A percentile compares a stretch with the other conserved stretches of the same genome.
Evolutionary conservation across 768 basidiomycete species (phyloP).

Genomic region (Paxillus involutus): DNA sequence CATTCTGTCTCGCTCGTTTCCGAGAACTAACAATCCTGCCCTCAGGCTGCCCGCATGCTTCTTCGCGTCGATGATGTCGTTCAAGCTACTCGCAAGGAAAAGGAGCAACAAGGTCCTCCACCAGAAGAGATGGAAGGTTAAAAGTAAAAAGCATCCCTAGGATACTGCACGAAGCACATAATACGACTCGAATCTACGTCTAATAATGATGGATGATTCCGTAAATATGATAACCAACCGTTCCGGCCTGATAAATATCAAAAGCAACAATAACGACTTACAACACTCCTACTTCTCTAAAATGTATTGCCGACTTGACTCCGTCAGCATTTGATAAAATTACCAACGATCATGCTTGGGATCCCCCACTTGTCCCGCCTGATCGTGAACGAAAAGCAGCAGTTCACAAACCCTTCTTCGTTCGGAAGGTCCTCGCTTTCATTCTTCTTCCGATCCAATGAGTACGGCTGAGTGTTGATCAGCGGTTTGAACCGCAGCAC

Average conservation of each 20-base stretch:
- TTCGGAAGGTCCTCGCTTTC: conserved; percentile 30
- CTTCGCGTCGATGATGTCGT: conserved; percentile 94
- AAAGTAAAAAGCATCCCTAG: neutral
- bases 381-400: conserved; percentile 91
- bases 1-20: neutral
- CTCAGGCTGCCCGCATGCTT: conserved; percentile 82
- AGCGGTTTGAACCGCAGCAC: conserved; percentile 79
- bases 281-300: neutral
- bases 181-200: neutral
- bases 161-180: neutral
- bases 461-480: conserved; percentile 40
- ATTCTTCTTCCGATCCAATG: conserved; percentile 30
- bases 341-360: conserved; percentile 88
- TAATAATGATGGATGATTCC: conserved; percentile 1
- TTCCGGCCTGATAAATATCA: conserved; percentile 5
- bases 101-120: conserved; percentile 48
- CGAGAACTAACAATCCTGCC: neutral
- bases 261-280: conserved; percentile 1
- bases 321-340: conserved; percentile 70
- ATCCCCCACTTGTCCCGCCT: conserved; percentile 83
- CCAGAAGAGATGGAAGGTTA: conserved; percentile 55
- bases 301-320: neutral
- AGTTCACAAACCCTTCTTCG: conserved; percentile 80
- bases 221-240: conserved; percentile 12
- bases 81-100: conserved; percentile 75